These are phyloP conservation scores for Myriangium duriaei DNA, from an alignment of 2,329 filamentous ascomycete genomes.

Conservation along the genomic window DNA sequence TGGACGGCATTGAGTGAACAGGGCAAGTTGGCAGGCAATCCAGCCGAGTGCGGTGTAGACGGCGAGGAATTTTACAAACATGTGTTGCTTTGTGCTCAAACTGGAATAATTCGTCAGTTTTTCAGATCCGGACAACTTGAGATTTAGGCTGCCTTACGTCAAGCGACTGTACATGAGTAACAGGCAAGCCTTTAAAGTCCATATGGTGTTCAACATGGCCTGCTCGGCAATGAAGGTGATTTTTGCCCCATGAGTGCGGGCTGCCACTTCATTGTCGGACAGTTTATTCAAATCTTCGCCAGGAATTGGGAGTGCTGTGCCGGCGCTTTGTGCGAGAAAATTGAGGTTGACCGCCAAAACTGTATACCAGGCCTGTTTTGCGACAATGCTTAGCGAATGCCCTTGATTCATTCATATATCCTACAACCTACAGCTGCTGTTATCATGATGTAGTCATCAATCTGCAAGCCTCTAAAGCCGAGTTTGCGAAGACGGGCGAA, in stretches of 20 bases:
- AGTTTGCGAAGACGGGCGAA: conserved; percentile 11
- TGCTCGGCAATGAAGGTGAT: conserved; percentile 34
- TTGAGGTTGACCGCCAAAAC: conserved; percentile 30
- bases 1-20: conserved; percentile 41
- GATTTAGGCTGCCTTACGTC: conserved; percentile 9
- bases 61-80: conserved; percentile 38
- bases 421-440: conserved; percentile 22
- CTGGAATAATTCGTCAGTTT: not conserved
- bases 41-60: conserved; percentile 38
- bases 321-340: conserved; percentile 28
- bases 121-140: too few relatives aligned
- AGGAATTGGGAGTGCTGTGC: conserved; percentile 29
- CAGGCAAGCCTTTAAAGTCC: conserved; percentile 45
- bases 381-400: too few relatives aligned
- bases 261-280: conserved; percentile 25
- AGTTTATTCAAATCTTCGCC: conserved; percentile 18
- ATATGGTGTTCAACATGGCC: conserved; percentile 46
- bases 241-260: conserved; percentile 30
- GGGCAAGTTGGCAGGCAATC: conserved; percentile 42
- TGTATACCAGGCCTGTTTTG: conserved; percentile 28
- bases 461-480: conserved; percentile 31
- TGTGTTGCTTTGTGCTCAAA: conserved; percentile 21
- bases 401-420: too few relatives aligned
- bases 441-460: conserved; percentile 47
- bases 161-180: conserved; percentile 43